Evolutionary conservation across 164 flowering plant genomes (phyloP).

Genomic region (Magnolia changhungtana): DNA sequence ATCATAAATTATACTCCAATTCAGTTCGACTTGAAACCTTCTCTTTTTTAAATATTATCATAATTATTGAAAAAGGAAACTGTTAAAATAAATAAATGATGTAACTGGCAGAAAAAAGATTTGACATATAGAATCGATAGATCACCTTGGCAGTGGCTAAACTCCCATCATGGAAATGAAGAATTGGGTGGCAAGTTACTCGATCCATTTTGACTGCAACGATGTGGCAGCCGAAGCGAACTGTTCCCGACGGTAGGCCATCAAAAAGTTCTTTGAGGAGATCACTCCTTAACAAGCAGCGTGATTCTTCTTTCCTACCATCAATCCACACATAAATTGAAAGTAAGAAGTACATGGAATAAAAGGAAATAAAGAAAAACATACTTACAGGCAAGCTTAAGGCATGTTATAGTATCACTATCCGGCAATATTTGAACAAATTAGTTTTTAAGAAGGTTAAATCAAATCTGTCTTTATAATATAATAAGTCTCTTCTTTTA

Average conservation of each 20-base stretch:
- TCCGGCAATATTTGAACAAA: too few relatives aligned
- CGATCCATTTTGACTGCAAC: conserved; percentile 28
- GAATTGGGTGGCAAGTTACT: conserved; percentile 19
- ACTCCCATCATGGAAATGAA: conserved; percentile 38
- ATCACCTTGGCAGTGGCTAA: conserved; percentile 39
- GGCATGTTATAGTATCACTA: too few relatives aligned
- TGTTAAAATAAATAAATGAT: not conserved
- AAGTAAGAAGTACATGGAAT: too few relatives aligned
- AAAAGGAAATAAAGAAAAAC: too few relatives aligned
- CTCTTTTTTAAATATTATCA: too few relatives aligned
- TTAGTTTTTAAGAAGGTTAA: too few relatives aligned
- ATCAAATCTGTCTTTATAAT: too few relatives aligned
- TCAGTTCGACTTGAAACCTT: not conserved
- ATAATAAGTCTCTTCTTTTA: too few relatives aligned
- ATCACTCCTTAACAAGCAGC: conserved; percentile 42
- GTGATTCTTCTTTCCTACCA: conserved; percentile 33
- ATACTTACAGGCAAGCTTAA: too few relatives aligned
- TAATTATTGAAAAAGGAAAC: not conserved
- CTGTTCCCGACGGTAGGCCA: conserved; percentile 30
- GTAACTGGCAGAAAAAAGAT: not conserved
- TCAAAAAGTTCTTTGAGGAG: conserved; percentile 27
- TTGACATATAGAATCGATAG: not conserved
- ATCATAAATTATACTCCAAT: too few relatives aligned
- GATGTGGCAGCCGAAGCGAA: conserved; percentile 31
- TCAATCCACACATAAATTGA: not conserved